phyloP scores from a whole-genome alignment of 768 basidiomycete genomes.

The Tulasnella sp. region DNA sequence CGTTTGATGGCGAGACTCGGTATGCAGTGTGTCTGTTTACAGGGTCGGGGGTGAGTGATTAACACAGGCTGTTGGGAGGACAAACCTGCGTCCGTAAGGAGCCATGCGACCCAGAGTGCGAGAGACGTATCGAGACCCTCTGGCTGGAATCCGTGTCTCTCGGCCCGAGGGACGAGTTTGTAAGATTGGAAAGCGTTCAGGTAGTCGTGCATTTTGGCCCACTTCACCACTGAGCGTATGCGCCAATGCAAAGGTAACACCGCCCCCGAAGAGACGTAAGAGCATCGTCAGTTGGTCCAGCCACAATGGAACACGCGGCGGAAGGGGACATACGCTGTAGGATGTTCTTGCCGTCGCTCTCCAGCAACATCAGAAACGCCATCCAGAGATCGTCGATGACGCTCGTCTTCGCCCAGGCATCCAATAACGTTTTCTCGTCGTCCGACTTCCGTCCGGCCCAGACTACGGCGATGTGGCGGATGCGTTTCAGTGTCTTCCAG shows the following conservation, averaged over 20 bases:
- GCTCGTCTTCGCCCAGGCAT: neutral
- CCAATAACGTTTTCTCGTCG: neutral
- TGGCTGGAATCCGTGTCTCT: neutral
- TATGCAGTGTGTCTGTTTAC: neutral
- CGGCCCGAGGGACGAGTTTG: neutral
- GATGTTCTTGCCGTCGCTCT: constrained; percentile 17
- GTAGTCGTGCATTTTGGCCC: neutral
- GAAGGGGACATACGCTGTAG: neutral
- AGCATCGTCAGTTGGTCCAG: no score
- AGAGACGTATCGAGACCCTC: constrained; percentile 2
- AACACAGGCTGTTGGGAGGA: neutral
- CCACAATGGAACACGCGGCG: neutral
- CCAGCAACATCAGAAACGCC: constrained; percentile 13
- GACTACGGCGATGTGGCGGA: neutral
- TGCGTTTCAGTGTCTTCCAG: constrained; percentile 8
- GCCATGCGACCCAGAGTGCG: neutral
- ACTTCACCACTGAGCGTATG: no score
- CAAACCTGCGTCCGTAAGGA: constrained; percentile 3
- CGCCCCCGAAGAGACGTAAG: no score
- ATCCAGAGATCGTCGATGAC: constrained; percentile 15
- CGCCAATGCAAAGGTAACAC: no score
- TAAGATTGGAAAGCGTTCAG: neutral
- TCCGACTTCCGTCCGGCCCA: neutral
- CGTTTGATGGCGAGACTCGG: neutral
- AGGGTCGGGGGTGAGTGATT: neutral